A percentile compares a stretch with the other conserved stretches of the same genome.
These are phyloP conservation scores for Graphilbum fragrans DNA, from an alignment of 2,329 filamentous ascomycete genomes.

Conservation along the genomic window DNA sequence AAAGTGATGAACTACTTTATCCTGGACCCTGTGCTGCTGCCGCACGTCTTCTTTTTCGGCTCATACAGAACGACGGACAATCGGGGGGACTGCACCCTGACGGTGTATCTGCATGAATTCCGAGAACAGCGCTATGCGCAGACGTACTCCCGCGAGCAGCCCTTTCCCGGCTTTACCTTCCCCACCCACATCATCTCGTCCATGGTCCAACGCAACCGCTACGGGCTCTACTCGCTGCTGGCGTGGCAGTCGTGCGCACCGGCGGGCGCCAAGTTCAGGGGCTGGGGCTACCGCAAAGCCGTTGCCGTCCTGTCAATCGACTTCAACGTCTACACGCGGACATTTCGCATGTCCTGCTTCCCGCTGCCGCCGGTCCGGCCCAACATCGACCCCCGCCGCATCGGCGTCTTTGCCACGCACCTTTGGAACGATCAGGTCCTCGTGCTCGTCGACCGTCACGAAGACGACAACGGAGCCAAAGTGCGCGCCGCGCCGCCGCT, in stretches of 20 bases:
- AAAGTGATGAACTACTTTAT: slow-evolving; percentile 9
- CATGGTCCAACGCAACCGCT: slow-evolving; percentile 4
- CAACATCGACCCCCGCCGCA: not conserved
- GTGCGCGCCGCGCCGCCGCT: slow-evolving; percentile 7
- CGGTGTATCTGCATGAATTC: slow-evolving; percentile 8
- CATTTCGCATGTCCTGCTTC: slow-evolving; percentile 5
- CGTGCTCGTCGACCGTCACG: slow-evolving; percentile 7
- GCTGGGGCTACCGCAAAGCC: too few relatives aligned
- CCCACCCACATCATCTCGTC: slow-evolving; percentile 4
- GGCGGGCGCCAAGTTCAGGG: not conserved
- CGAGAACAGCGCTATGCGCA: slow-evolving; percentile 1
- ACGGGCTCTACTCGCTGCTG: slow-evolving; percentile 5
- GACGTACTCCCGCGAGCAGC: slow-evolving; percentile 5
- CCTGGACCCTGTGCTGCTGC: slow-evolving; percentile 4
- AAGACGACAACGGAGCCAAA: slow-evolving; percentile 3
- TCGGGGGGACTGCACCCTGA: slow-evolving; percentile 3
- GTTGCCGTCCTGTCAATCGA: slow-evolving; percentile 4
- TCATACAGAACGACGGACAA: slow-evolving; percentile 1
- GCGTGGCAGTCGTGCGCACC: slow-evolving; percentile 4
- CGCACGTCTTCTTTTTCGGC: slow-evolving; percentile 7
- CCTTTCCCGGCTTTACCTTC: slow-evolving; percentile 3
- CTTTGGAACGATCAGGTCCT: slow-evolving; percentile 12
- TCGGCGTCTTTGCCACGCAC: slow-evolving; percentile 2
- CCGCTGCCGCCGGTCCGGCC: slow-evolving; percentile 4
- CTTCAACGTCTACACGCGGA: slow-evolving; percentile 9